Evolutionary conservation across 768 basidiomycete species (phyloP), one percentile per base, ranked within the genome.

Genomic region (Termitomyces heimii): DNA sequence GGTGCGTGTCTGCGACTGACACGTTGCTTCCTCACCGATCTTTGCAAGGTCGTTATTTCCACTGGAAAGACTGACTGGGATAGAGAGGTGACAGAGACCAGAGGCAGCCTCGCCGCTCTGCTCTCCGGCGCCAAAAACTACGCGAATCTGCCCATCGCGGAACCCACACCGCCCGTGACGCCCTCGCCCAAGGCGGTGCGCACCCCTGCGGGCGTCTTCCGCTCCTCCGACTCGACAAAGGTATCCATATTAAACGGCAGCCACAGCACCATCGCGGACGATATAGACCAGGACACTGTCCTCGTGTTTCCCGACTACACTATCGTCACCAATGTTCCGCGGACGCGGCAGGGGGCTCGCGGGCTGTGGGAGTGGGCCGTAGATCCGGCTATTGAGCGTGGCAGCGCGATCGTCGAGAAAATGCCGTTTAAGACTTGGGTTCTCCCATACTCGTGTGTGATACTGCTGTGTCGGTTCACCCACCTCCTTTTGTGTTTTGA

Each of bases 241-340:
- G 75, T 91, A 44, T 83, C 89, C 2, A 82, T 96, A 35, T 76
- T 94, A 45, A 96, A 96, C 65, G 92, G 91, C 26, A 94, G 88
- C 65, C 88, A 93, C 65, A 77, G 76, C 56, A 84, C 89, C 7
- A 71, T 93, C 50, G 85, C 82, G n/a, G 80, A 85, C 53, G 77
- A 85, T 55, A 68, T 79, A 35, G 76, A 82, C 49, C 74, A 77
- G 52, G 88, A 95, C 62, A 89, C 89, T 0, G 89, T 95, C 18
- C 77, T 99, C 43, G 82, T 98, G 2, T 84, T 99, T 64, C 96
- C 96, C 6, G 96, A 99, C 71, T 98, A 86, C 76, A 93, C 85
- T 62, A 78, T 94, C 46, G 80, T 95, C 29, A 79, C 83, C 2
- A 86, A 87, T 52, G 84, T 98, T 14, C 81, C 82, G 24, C 76